These are phyloP conservation scores for Geum urbanum DNA, from an alignment of 306 rosid genomes.

Conservation along the genomic window DNA sequence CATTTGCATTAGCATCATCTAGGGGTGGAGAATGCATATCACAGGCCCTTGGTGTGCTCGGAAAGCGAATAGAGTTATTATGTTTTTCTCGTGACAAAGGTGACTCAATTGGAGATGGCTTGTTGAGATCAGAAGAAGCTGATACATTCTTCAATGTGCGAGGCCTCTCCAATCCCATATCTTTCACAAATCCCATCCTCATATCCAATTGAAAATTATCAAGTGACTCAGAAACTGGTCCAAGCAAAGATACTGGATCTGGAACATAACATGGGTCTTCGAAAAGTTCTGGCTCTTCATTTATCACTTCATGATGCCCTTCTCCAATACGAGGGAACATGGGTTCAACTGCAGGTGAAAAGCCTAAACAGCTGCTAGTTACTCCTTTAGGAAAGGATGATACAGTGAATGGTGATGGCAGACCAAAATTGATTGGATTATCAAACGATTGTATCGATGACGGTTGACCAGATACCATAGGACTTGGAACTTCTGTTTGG, in stretches of 20 bases:
- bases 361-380: slow-evolving; percentile 66
- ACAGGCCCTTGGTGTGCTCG: slow-evolving; percentile 40
- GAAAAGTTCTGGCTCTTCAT: slow-evolving; percentile 81
- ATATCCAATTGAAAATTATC: slow-evolving; percentile 80
- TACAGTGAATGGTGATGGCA: slow-evolving; percentile 75
- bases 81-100: slow-evolving; percentile 88
- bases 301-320: slow-evolving; percentile 47
- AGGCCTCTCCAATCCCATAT: slow-evolving; percentile 49
- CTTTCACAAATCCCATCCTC: slow-evolving; percentile 58
- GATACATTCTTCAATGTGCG: slow-evolving; percentile 49
- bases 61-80: slow-evolving; percentile 47
- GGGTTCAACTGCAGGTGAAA: slow-evolving; percentile 78
- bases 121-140: slow-evolving; percentile 60
- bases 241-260: slow-evolving; percentile 77
- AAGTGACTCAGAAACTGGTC: slow-evolving; percentile 96
- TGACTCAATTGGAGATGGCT: slow-evolving; percentile 90
- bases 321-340: slow-evolving; percentile 57
- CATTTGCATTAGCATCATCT: slow-evolving; percentile 53
- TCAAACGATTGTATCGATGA: slow-evolving; percentile 58
- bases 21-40: slow-evolving; percentile 45
- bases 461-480: slow-evolving; percentile 49
- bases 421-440: slow-evolving; percentile 84
- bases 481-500: slow-evolving; percentile 56
- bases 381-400: slow-evolving; percentile 52
- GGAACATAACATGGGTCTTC: slow-evolving; percentile 97